Evolutionary conservation across 352 stramenopile species (phyloP).

Genomic region (Phytopythium ostracodes): DNA sequence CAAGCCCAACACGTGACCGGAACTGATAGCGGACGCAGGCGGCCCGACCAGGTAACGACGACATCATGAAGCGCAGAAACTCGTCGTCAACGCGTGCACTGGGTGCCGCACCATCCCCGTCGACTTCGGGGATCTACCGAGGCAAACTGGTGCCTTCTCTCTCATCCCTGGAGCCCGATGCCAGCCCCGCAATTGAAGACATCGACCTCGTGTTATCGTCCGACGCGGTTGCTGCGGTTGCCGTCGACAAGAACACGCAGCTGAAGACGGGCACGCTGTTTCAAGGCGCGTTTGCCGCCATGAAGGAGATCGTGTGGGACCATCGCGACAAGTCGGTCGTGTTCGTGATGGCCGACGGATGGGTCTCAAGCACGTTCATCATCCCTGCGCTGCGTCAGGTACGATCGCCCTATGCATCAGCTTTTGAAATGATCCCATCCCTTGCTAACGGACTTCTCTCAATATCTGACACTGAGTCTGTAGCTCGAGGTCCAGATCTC

Average conservation of each 20-base stretch:
- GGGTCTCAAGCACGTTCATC: conserved; percentile 30
- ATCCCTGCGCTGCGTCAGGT: conserved; percentile 37
- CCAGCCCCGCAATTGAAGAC: not conserved
- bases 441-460: not conserved
- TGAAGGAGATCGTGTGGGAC: conserved; percentile 71
- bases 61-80: not conserved
- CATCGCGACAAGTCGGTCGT: conserved; percentile 52
- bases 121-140: not conserved
- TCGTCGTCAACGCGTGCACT: not conserved
- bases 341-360: conserved; percentile 36
- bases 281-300: conserved; percentile 24
- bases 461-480: not conserved
- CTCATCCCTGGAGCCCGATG: not conserved
- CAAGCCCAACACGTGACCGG: not conserved
- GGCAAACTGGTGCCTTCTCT: not conserved
- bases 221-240: not conserved
- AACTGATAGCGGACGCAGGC: not conserved
- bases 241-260: not conserved
- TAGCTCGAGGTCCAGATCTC: conserved; percentile 45
- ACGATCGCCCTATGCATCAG: not conserved
- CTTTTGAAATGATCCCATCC: not conserved
- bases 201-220: not conserved
- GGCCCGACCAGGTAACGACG: not conserved
- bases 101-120: not conserved
- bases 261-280: conserved; percentile 38